Conservation (phyloP, 768 basidiomycete genomes). For the Lactarius pseudohatsudake region DNA sequence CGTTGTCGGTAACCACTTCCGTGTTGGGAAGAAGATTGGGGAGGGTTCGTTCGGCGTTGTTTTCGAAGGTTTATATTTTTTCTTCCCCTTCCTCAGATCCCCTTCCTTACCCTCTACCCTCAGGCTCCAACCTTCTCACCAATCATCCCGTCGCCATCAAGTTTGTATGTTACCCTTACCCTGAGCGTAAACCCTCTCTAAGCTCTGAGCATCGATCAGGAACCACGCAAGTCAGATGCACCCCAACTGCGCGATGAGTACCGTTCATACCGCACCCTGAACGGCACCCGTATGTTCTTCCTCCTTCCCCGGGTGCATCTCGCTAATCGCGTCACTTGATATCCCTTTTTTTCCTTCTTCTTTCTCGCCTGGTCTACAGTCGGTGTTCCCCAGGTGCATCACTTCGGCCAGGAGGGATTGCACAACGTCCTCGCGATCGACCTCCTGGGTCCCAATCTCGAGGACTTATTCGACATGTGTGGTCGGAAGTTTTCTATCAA, state of each 20-base stretch:
- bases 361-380: conserved; percentile 46
- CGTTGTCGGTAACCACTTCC: conserved; percentile 76
- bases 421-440: conserved; percentile 96
- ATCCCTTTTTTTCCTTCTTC: neutral
- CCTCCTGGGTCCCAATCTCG: conserved; percentile 93
- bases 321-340: conserved; percentile 7
- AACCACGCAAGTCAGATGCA: conserved; percentile 96
- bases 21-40: conserved; percentile 98
- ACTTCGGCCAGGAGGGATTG: conserved; percentile 97
- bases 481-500: conserved; percentile 97
- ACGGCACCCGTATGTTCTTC: conserved; percentile 71
- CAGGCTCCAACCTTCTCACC: conserved; percentile 84
- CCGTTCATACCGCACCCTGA: conserved; percentile 93
- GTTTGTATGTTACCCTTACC: conserved; percentile 62
- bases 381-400: conserved; percentile 96
- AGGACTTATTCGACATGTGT: conserved; percentile 99
- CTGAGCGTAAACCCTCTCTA: conserved; percentile 15
- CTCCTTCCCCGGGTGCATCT: conserved; percentile 5
- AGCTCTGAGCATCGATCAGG: conserved; percentile 44
- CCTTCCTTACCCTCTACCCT: conserved; percentile 18
- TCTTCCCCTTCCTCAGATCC: conserved; percentile 1
- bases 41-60: conserved; percentile 99
- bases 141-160: conserved; percentile 93
- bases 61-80: conserved; percentile 71
- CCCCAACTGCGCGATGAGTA: conserved; percentile 98